These are phyloP conservation scores for Saturnispora ahearnii DNA, from an alignment of 805 yeast genomes.

Conservation along the genomic window DNA sequence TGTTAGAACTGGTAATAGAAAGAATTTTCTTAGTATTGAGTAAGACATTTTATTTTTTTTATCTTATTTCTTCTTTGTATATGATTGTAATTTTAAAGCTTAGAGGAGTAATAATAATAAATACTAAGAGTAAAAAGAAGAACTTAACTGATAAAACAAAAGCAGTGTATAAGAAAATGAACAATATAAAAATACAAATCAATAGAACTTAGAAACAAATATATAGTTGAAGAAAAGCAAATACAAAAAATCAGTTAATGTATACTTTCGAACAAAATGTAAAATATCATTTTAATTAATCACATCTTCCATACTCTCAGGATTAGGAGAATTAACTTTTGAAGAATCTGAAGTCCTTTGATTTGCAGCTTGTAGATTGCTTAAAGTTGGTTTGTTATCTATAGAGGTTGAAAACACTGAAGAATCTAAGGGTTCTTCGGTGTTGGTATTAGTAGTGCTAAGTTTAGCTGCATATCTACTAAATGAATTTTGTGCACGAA, in stretches of 20 bases:
- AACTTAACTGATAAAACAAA: not conserved
- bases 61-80: not conserved
- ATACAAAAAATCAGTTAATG: no score
- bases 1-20: conserved; percentile 90
- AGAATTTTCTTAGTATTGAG: conserved; percentile 58
- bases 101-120: not conserved
- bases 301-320: not conserved
- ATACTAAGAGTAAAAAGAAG: no score
- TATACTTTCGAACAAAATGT: no score
- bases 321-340: conserved; percentile 8
- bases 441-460: conserved; percentile 5
- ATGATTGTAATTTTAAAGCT: not conserved
- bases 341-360: conserved; percentile 19
- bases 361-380: conserved; percentile 19
- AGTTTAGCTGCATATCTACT: conserved; percentile 2
- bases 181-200: not conserved
- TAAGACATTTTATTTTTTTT: conserved; percentile 1
- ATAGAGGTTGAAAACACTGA: conserved; percentile 13
- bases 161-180: not conserved
- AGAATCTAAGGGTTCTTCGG: conserved; percentile 5
- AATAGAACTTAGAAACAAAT: not conserved
- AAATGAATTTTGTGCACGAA: not conserved
- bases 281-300: not conserved
- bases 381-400: conserved; percentile 10
- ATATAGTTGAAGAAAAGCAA: not conserved